Evolutionary conservation across 2,329 filamentous ascomycete genomes (phyloP), one percentile per base, ranked within the genome.

Genomic region (Podosphaera aphanis): DNA sequence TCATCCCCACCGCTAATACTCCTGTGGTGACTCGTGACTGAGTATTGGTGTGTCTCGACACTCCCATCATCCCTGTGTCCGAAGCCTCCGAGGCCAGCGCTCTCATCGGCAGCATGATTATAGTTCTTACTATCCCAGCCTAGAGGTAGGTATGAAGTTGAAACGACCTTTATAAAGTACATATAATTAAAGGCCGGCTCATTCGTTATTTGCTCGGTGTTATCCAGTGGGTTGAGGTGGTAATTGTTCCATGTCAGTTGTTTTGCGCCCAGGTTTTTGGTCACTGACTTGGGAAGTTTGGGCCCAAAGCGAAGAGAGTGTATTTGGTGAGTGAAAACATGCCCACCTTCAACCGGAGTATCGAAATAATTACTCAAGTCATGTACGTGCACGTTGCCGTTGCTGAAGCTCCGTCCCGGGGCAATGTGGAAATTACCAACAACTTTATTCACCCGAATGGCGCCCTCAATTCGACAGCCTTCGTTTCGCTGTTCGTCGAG

Each of bases 121-220:
- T 60, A 54, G 0, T 61, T 63, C 46, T 61, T 62, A 48, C 69
- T 69, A 56, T 75, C 78, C 83, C 84, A 93, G 51, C 85, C 85
- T 1, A 98, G 71, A 2, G 90, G 85, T 21, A 95, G 71, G 61
- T 95, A 98, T 1, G 85, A 88, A 1, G 90, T 98, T 2, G 83
- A 84, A 27, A 98, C 90, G 47, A 98, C 90, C 69, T 98, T 98
- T 63, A 98, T 71, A 63, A 98, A 98, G 68, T 98, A 98, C 84
- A 95, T 93, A 63, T 79, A 98, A 67, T 94, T 98, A 69, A 72
- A 94, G 52, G 81, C 81, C 53, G 83, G 74, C 57, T 94, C 85
- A 31, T 72, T 66, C 2, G 84, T 92, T 45, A 69, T 64, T 66
- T 95, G 85, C 51, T 71, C 66, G 2, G 79, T 82, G 45, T 72